phyloP scores from a whole-genome alignment of 2,329 filamentous ascomycete genomes.

The Fusarium chuoi region DNA sequence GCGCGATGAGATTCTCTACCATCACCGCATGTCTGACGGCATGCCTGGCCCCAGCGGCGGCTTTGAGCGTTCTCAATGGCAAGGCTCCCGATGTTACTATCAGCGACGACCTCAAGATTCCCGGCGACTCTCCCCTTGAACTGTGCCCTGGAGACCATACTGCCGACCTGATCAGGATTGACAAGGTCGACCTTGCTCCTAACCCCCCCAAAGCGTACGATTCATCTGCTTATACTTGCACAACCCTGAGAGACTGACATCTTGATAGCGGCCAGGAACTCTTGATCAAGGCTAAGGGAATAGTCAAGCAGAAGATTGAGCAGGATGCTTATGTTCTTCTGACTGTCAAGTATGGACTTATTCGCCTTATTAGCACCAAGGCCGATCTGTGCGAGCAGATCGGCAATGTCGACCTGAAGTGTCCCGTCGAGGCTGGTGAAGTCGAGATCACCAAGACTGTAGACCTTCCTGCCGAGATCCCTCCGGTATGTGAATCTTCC shows the following conservation, averaged over 20 bases:
- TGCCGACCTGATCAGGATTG: conserved; percentile 78
- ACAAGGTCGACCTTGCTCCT: conserved; percentile 81
- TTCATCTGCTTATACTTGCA: conserved; percentile 14
- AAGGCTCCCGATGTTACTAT: conserved; percentile 52
- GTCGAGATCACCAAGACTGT: conserved; percentile 82
- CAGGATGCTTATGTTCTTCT: conserved; percentile 84
- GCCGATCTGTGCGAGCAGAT: conserved; percentile 91
- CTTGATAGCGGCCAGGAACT: conserved; percentile 76
- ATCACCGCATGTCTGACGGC: conserved; percentile 59
- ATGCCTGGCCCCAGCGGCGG: conserved; percentile 58
- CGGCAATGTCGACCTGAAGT: conserved; percentile 86
- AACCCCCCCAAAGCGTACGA: conserved; percentile 90
- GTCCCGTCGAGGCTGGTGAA: conserved; percentile 84
- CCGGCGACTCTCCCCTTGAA: conserved; percentile 85
- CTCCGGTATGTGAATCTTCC: conserved; percentile 73
- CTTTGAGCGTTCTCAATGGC: conserved; percentile 54
- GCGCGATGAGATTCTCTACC: conserved; percentile 51
- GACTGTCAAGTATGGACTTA: conserved; percentile 92
- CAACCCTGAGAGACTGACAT: conserved; percentile 37
- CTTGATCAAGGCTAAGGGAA: conserved; percentile 80
- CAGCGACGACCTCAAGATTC: conserved; percentile 71
- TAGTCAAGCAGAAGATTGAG: conserved; percentile 76
- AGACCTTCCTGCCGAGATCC: conserved; percentile 85
- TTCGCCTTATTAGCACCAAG: conserved; percentile 83
- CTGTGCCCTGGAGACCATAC: conserved; percentile 76